These are phyloP conservation scores for Nectriaceae sp. DNA, from an alignment of 2,329 filamentous ascomycete species.

Conservation along the genomic window DNA sequence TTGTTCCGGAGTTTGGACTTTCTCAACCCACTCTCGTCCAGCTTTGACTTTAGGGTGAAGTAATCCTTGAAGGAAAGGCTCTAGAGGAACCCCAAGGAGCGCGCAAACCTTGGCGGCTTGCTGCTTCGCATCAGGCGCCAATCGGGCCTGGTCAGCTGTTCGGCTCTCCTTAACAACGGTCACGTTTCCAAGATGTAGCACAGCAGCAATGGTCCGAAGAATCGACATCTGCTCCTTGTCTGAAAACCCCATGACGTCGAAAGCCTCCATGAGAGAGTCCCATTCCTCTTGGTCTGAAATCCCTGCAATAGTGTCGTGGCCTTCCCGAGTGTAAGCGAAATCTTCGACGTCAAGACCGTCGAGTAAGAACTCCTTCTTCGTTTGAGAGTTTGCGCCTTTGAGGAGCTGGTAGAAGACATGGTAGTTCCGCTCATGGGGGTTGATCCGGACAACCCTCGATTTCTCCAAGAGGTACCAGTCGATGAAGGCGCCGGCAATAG, in stretches of 20 bases:
- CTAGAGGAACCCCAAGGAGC: slow-evolving; percentile 80
- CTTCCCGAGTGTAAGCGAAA: slow-evolving; percentile 88
- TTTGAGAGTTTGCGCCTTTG: slow-evolving; percentile 72
- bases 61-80: slow-evolving; percentile 84
- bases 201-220: slow-evolving; percentile 83
- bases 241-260: slow-evolving; percentile 90
- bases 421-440: slow-evolving; percentile 88
- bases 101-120: slow-evolving; percentile 79
- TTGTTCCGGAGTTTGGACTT: slow-evolving; percentile 96
- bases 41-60: slow-evolving; percentile 94
- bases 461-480: slow-evolving; percentile 99
- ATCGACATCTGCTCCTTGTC: slow-evolving; percentile 82
- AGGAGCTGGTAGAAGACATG: slow-evolving; percentile 97
- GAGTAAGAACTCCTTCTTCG: slow-evolving; percentile 78
- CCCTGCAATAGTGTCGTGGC: slow-evolving; percentile 88
- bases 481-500: slow-evolving; percentile 94
- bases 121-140: slow-evolving; percentile 73
- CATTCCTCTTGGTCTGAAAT: slow-evolving; percentile 92
- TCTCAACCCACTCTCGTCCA: slow-evolving; percentile 97
- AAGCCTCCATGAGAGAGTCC: slow-evolving; percentile 87
- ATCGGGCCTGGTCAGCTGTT: slow-evolving; percentile 84
- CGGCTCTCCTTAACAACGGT: slow-evolving; percentile 87
- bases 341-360: slow-evolving; percentile 76
- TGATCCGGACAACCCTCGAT: slow-evolving; percentile 91
- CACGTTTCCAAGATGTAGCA: slow-evolving; percentile 92